Evolutionary conservation across 805 yeast species (phyloP), one percentile per base, ranked within the genome.

Genomic region (Suhomyces pyralidae): DNA sequence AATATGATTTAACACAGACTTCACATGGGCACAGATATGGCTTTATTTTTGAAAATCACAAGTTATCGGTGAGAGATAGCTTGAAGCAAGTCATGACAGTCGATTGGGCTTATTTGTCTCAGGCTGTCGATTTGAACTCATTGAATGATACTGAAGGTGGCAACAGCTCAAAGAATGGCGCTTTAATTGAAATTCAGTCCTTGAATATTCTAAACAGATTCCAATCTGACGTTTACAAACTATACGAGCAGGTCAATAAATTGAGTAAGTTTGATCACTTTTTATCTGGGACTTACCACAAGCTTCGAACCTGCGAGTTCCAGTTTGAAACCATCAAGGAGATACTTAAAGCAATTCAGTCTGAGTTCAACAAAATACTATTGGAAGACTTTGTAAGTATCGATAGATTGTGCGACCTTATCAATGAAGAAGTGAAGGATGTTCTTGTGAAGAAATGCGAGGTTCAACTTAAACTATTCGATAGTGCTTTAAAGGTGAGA

Each of bases 21-120:
- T 73, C 65, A 0, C 61, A 66, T 5, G 71, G 81, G 0, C 69
- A 70, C 5, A 79, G 76, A 15, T 68, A 76, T 14, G 74, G 72
- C 1, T 62, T 77, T 25, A 60, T 86, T 28, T 51, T 85, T 2
- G 65, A 64, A 2, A 58, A 57, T 1, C 74, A 74, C 30, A 69
- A 71, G 22, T 52, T 58, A 2, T 50, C 59, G 0, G 61, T 84
- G 2, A 65, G 73, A 46, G 50, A 51, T 0, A 51, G 68, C 0
- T 56, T 86, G 1, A 54, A 58, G 2, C 53, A 60, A 0, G 71
- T 84, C 3, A 38, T 71, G 3, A 57, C 61, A 2, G 64, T 80
- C 1, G 71, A 73, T 7, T 88, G 96, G 96, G 76, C 70, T 0
- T 69, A 75, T 10, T 60, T 86, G 9, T 65, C 76, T 0, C 77